Percentiles rank a stretch among this genome's conserved stretches.
These are phyloP conservation scores for Torulaspora globosa DNA, from an alignment of 1,139 yeast genomes.

Conservation along the genomic window DNA sequence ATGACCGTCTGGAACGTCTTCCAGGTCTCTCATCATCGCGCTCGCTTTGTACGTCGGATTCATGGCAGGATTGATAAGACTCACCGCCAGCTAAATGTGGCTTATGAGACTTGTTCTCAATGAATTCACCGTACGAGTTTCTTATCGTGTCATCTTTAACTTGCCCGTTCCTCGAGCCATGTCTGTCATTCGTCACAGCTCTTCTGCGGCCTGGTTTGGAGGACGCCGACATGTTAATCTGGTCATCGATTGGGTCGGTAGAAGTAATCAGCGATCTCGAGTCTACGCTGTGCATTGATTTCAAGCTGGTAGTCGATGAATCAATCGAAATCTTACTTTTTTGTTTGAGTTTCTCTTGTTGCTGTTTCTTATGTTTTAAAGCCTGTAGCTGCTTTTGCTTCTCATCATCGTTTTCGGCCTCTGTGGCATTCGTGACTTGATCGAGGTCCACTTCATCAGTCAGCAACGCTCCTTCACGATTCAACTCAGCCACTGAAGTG, in stretches of 20 bases:
- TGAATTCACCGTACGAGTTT: constrained; percentile 33
- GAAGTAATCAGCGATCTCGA: constrained; percentile 28
- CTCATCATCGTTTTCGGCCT: constrained; percentile 17
- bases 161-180: not conserved
- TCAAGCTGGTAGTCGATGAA: constrained; percentile 8
- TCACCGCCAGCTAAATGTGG: constrained; percentile 36
- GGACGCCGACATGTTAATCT: constrained; percentile 15
- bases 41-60: constrained; percentile 13
- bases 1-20: constrained; percentile 24
- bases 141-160: constrained; percentile 18
- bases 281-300: constrained; percentile 18
- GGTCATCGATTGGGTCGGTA: constrained; percentile 29
- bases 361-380: constrained; percentile 18
- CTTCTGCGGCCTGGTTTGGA: constrained; percentile 6
- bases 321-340: constrained; percentile 6
- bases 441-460: constrained; percentile 34
- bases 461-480: constrained; percentile 33
- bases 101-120: constrained; percentile 24
- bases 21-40: constrained; percentile 16
- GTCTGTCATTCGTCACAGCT: not conserved
- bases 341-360: constrained; percentile 15
- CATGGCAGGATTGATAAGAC: constrained; percentile 29
- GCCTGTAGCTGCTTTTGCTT: constrained; percentile 18
- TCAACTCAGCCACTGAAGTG: constrained; percentile 32
- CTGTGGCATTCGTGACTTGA: constrained; percentile 18